Evolutionary conservation across 129 eudicot genomes (phyloP).

Genomic region (Dittrichia graveolens): DNA sequence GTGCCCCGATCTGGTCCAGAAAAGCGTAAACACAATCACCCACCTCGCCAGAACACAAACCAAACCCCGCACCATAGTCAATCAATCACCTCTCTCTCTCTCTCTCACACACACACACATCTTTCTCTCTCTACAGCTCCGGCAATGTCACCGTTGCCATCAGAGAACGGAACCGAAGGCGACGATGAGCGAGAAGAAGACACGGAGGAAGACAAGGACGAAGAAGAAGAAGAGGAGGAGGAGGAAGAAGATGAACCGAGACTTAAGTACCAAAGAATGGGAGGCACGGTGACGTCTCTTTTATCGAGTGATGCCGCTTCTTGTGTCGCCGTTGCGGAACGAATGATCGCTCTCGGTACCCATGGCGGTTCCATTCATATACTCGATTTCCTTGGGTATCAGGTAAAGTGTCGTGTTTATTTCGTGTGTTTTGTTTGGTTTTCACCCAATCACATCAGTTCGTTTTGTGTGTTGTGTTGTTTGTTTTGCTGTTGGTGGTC

Average conservation of each 20-base stretch:
- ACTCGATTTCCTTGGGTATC: constrained; percentile 96
- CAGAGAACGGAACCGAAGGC: constrained; percentile 84
- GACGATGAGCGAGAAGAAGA: constrained; percentile 80
- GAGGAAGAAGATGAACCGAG: constrained; percentile 90
- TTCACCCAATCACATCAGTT: constrained; percentile 15
- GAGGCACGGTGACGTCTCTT: constrained; percentile 80
- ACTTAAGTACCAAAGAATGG: constrained; percentile 95
- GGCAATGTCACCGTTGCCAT: constrained; percentile 59
- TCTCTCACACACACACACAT: constrained; percentile 4
- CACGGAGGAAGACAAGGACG: constrained; percentile 57
- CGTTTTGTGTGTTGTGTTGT: background rate
- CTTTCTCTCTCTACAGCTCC: constrained; percentile 32
- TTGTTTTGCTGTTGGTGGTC: constrained; percentile 12
- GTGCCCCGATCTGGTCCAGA: constrained; percentile 23
- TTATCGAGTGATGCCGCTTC: constrained; percentile 81
- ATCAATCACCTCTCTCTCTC: constrained; percentile 8
- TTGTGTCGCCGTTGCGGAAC: constrained; percentile 85
- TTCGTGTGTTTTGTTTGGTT: background rate
- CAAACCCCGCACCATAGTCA: constrained; percentile 24
- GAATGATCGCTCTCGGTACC: constrained; percentile 98
- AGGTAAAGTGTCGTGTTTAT: constrained; percentile 39
- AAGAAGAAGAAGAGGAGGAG: constrained; percentile 46
- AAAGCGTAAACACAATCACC: constrained; percentile 15
- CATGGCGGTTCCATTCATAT: constrained; percentile 80
- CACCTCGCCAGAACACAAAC: constrained; percentile 4